Evolutionary conservation across 768 basidiomycete genomes (phyloP), one percentile per base, ranked within the genome.

Genomic region (Psilocybe azurescens): DNA sequence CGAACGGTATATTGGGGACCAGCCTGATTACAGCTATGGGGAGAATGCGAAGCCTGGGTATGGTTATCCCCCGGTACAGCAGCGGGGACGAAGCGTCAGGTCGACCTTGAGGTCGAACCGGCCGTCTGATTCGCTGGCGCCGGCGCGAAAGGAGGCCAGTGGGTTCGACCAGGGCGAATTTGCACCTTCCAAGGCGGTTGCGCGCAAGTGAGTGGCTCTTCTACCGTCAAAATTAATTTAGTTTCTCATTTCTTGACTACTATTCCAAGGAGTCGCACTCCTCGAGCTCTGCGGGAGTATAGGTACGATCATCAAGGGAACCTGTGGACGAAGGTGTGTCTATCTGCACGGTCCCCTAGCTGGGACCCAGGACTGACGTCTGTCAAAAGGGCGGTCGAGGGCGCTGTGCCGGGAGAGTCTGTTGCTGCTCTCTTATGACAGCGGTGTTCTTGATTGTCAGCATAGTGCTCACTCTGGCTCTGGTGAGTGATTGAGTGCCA

Each of bases 351-450:
- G 47, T 29, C 38, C 11, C 28, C 49, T 49, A 6, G 50, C 39
- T 41, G 5, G 29, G 48, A 56, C 16, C 38, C 3, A 18, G 11
- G 50, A 18, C 18, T 44, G 14, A 33, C 32, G 24, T 29, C 36
- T 60, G 24, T 41, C 56, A n/a, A 41, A 24, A 90, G 89, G 90
- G 91, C 14, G 78, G 86, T 57, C 77, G 88, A 60, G 81, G 77
- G 30, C 72, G 86, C 18, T 89, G 88, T 71, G 72, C 86, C 41
- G 86, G 89, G 56, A 75, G 93, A 65, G 89, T 94, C 74, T 89
- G 84, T 73, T 91, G 87, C 68, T 95, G 93, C 74, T 87, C 88
- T 11, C 53, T 94, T 20, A 80, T 94, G 82, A 85, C 86, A 14
- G 67, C 77, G 10, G 58, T 91, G 39, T 86, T 94, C 71, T 69